A percentile compares a stretch with the other conserved stretches of the same genome.
Evolutionary conservation across 495 filamentous ascomycete genomes (phyloP).

Genomic region (Recurvomyces mirabilis): DNA sequence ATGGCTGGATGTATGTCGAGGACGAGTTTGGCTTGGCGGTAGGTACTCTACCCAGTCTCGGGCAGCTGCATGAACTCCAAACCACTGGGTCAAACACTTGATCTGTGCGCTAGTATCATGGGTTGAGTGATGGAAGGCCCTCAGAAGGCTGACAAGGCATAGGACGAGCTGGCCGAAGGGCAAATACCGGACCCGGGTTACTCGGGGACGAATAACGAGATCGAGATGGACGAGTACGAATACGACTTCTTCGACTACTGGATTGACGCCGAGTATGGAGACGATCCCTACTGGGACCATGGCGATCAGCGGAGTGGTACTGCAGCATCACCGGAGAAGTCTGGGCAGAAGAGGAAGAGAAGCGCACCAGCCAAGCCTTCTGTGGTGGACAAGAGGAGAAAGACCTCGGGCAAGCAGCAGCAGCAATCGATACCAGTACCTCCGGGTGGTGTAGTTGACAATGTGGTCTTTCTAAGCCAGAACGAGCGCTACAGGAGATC

Average conservation of each 20-base stretch:
- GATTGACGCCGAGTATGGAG: conserved; percentile 30
- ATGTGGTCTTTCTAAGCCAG: background rate
- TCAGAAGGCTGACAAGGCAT: background rate
- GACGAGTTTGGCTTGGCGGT: conserved; percentile 28
- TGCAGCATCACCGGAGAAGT: conserved; percentile 16
- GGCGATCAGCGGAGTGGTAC: conserved; percentile 7
- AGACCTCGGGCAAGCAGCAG: background rate
- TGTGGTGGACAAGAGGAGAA: conserved; percentile 9
- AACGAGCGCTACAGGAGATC: background rate
- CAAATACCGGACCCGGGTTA: conserved; percentile 29
- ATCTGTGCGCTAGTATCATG: background rate
- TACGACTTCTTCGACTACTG: conserved; percentile 18
- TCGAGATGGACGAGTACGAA: conserved; percentile 28
- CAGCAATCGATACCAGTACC: background rate
- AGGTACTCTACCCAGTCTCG: conserved; percentile 9
- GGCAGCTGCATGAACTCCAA: conserved; percentile 3
- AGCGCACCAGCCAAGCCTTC: background rate
- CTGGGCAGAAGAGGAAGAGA: conserved; percentile 13
- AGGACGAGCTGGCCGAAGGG: conserved; percentile 34
- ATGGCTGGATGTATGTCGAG: conserved; percentile 31
- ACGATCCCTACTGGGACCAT: conserved; percentile 28
- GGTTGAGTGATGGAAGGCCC: background rate
- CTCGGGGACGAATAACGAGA: conserved; percentile 21
- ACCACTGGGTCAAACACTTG: background rate
- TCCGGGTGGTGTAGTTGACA: background rate